Percentiles rank a stretch among this genome's conserved stretches.
Conservation (phyloP, 73 alveolate species). For the Paraurostyla sp. region DNA sequence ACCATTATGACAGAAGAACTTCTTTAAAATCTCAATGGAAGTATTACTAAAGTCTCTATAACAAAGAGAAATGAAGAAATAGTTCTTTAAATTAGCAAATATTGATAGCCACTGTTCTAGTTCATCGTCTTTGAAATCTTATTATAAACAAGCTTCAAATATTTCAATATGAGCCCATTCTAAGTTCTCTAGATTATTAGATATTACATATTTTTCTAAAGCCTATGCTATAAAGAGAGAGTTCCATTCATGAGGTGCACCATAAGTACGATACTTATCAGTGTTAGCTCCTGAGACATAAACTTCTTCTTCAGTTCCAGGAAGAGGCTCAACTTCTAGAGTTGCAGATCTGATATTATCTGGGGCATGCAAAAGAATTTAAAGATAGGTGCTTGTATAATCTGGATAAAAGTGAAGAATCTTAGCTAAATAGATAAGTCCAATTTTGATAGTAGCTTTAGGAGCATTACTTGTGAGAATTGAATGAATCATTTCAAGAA, state of each 20-base stretch:
- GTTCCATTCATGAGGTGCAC: slow-evolving; percentile 91
- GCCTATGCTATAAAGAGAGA: slow-evolving; percentile 85
- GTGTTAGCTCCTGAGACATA: slow-evolving; percentile 85
- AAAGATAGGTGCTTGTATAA: slow-evolving; percentile 77
- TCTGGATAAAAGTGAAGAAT: slow-evolving; percentile 83
- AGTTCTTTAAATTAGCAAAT: slow-evolving; percentile 68
- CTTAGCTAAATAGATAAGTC: slow-evolving; percentile 87
- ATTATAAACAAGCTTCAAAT: slow-evolving; percentile 81
- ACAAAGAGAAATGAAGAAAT: slow-evolving; percentile 74
- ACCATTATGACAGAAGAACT: slow-evolving; percentile 67
- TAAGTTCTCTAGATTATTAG: slow-evolving; percentile 63
- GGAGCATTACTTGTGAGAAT: slow-evolving; percentile 68
- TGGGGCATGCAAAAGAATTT: slow-evolving; percentile 78
- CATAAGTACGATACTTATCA: slow-evolving; percentile 79
- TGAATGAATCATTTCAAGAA: slow-evolving; percentile 64
- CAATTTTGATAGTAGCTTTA: slow-evolving; percentile 80
- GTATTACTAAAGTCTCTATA: slow-evolving; percentile 71
- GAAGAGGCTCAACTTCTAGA: slow-evolving; percentile 74
- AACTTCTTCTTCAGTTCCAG: slow-evolving; percentile 75
- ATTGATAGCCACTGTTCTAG: slow-evolving; percentile 75
- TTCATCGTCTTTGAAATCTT: slow-evolving; percentile 74
- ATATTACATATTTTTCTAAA: slow-evolving; percentile 78
- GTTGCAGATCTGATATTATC: slow-evolving; percentile 81
- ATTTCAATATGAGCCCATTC: slow-evolving; percentile 86
- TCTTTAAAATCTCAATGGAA: slow-evolving; percentile 74